Conservation (phyloP, 2,329 filamentous ascomycete species). For the Fusarium agapanthi region DNA sequence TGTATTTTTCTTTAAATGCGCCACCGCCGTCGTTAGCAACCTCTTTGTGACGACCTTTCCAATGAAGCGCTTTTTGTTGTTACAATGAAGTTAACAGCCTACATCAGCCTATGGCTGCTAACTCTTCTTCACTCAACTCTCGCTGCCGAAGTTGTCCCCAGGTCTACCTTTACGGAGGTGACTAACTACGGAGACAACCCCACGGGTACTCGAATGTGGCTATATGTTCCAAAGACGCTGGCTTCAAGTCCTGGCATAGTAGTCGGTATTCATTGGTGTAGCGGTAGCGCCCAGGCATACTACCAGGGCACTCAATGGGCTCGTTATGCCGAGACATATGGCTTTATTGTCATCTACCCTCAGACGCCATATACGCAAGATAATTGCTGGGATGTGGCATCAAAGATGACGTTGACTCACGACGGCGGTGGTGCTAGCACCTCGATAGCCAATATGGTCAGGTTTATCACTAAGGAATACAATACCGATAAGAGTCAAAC, state of each 20-base stretch:
- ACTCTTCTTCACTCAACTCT: neutral
- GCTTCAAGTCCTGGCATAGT: slow-evolving; percentile 58
- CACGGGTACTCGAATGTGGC: slow-evolving; percentile 29
- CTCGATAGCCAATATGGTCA: slow-evolving; percentile 64
- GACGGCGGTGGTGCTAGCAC: slow-evolving; percentile 61
- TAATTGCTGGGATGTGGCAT: slow-evolving; percentile 69
- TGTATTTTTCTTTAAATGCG: neutral
- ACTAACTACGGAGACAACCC: slow-evolving; percentile 32
- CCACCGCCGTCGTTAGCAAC: neutral
- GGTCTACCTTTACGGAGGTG: slow-evolving; percentile 31
- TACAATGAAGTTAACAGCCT: slow-evolving; percentile 6
- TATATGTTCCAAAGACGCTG: slow-evolving; percentile 50
- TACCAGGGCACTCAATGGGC: slow-evolving; percentile 62
- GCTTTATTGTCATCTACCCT: slow-evolving; percentile 64
- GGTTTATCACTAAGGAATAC: slow-evolving; percentile 58
- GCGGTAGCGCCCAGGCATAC: slow-evolving; percentile 61
- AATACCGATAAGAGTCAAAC: slow-evolving; percentile 57
- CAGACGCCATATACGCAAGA: slow-evolving; percentile 48
- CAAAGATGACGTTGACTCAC: slow-evolving; percentile 58
- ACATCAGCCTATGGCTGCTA: slow-evolving; percentile 16
- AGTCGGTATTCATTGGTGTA: slow-evolving; percentile 66
- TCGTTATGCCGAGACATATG: slow-evolving; percentile 60
- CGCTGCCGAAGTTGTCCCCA: slow-evolving; percentile 27
- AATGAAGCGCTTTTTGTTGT: neutral
- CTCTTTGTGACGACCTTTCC: fast-evolving